Percentiles rank a stretch among this genome's conserved stretches.
Evolutionary conservation across 2,329 filamentous ascomycete genomes (phyloP).

Genomic region (Lachnellula hyalina): DNA sequence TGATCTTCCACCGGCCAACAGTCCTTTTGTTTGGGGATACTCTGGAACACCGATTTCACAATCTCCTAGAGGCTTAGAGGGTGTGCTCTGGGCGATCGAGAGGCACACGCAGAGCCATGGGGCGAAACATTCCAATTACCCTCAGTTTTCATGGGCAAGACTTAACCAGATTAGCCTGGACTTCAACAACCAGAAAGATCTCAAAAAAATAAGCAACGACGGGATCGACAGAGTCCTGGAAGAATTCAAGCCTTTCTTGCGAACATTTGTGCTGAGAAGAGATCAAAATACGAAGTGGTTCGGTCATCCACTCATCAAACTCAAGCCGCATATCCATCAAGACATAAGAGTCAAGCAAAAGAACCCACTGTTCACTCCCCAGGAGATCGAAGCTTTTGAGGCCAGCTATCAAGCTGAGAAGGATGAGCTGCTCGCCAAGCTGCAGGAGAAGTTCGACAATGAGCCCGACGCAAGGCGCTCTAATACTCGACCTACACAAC

Average conservation of each 20-base stretch:
- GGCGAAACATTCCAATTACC: not conserved
- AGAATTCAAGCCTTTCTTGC: slow-evolving; percentile 9
- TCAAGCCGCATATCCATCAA: slow-evolving; percentile 11
- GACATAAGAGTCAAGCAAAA: slow-evolving; percentile 12
- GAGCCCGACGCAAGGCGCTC: not conserved
- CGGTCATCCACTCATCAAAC: slow-evolving; percentile 10
- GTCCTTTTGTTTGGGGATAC: slow-evolving; percentile 16
- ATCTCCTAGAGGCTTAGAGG: slow-evolving; percentile 11
- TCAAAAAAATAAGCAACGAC: not conserved
- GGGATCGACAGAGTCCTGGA: not conserved
- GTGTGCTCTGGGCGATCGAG: slow-evolving; percentile 15
- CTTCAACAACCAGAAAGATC: slow-evolving; percentile 7
- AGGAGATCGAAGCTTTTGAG: not conserved
- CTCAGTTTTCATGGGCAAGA: not conserved
- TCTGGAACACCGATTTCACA: slow-evolving; percentile 14
- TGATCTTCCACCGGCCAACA: slow-evolving; percentile 4
- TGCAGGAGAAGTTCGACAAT: slow-evolving; percentile 3
- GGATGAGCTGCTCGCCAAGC: not conserved
- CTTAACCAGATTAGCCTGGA: slow-evolving; percentile 9
- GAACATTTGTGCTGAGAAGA: slow-evolving; percentile 12
- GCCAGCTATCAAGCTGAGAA: not conserved
- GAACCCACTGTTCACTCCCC: not conserved
- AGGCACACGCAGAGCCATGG: slow-evolving; percentile 3
- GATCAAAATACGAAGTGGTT: slow-evolving; percentile 12
- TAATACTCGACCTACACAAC: not conserved